A percentile compares a stretch with the other conserved stretches of the same genome.
These are phyloP conservation scores for Rhizophora mangle DNA, from an alignment of 345 rosid species.

Conservation along the genomic window DNA sequence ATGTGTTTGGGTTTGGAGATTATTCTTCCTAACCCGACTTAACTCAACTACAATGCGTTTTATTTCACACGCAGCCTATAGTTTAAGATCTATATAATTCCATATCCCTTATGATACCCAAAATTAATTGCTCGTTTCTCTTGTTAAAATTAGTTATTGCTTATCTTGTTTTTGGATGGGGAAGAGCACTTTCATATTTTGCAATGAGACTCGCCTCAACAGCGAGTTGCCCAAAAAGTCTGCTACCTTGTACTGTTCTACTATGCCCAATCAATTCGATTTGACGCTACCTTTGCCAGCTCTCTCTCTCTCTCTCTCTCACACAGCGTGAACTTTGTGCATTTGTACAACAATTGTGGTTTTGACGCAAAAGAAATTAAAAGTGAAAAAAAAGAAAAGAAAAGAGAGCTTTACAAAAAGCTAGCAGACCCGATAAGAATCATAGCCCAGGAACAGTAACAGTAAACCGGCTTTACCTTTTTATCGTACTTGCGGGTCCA, in stretches of 20 bases:
- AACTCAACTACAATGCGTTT: too few species aligned
- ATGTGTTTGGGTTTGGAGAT: too few species aligned
- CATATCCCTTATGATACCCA: too few species aligned
- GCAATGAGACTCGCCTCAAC: neutral
- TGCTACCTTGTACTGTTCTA: constrained; percentile 22
- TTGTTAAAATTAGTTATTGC: too few species aligned
- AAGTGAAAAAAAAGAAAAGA: neutral
- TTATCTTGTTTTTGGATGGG: too few species aligned
- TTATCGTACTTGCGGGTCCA: constrained; percentile 6
- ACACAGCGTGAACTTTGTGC: neutral
- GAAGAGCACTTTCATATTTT: too few species aligned
- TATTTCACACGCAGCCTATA: too few species aligned
- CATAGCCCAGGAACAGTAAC: constrained; percentile 9
- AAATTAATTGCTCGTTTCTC: too few species aligned
- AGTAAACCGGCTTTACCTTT: neutral
- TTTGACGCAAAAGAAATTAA: neutral
- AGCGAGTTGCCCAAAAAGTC: constrained; percentile 16
- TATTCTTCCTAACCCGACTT: too few species aligned
- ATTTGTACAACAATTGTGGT: neutral
- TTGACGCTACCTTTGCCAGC: constrained; percentile 9
- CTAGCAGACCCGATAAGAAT: constrained; percentile 10
- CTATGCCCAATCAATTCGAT: constrained; percentile 22
- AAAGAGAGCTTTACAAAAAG: neutral
- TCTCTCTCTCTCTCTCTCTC: neutral
- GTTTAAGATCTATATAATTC: too few species aligned